These are phyloP conservation scores for Rhododendron ferrugineum DNA, from an alignment of 148 eudicot genomes.

Conservation along the genomic window DNA sequence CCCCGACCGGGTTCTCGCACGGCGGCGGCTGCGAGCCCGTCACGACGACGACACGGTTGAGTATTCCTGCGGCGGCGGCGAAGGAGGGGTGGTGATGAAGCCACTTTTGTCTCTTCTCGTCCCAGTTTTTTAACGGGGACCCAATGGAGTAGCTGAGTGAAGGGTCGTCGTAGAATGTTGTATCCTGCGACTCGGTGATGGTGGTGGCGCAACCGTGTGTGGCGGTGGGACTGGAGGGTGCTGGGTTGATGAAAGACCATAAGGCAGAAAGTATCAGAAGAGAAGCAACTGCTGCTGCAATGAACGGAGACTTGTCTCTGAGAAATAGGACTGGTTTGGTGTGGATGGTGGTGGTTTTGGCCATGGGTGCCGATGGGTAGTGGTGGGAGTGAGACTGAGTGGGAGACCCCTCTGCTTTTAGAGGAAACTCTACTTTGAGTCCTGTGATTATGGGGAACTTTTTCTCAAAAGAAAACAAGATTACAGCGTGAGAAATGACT, in stretches of 20 bases:
- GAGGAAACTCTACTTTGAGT: neutral
- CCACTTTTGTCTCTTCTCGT: constrained; percentile 37
- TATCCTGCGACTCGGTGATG: neutral
- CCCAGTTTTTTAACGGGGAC: constrained; percentile 29
- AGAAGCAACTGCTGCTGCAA: neutral
- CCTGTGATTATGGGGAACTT: neutral
- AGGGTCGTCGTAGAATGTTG: constrained; percentile 19
- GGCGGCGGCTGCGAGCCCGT: constrained; percentile 39
- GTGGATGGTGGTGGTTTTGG: neutral
- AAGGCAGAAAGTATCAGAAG: neutral
- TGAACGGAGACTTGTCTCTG: neutral
- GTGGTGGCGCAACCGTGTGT: neutral
- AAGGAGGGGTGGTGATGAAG: constrained; percentile 24
- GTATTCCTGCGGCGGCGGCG: neutral
- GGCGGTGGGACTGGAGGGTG: neutral
- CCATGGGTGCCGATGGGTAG: neutral
- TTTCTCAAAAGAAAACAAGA: neutral
- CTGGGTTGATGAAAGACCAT: neutral
- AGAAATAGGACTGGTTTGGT: neutral
- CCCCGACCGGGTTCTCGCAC: constrained; percentile 31
- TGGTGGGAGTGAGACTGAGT: neutral
- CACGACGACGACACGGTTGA: constrained; percentile 24
- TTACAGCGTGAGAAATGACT: no score
- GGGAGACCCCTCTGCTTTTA: neutral
- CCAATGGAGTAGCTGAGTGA: constrained; percentile 23